phyloP scores from a whole-genome alignment of 1,139 yeast species.

The Hyphopichia fennica region DNA sequence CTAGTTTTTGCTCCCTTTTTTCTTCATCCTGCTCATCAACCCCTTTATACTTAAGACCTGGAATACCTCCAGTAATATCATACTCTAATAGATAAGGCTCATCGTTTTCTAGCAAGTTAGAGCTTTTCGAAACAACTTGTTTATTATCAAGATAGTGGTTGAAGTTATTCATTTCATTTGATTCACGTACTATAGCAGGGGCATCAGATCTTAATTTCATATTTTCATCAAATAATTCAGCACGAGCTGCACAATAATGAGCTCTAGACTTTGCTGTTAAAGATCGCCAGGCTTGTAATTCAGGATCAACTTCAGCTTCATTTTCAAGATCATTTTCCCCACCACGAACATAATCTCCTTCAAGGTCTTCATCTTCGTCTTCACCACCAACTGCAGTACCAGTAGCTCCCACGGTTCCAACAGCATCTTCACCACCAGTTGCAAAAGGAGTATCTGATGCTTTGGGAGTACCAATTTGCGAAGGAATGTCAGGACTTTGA shows the following conservation, averaged over 20 bases:
- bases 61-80: constrained; percentile 79
- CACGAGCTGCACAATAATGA: constrained; percentile 67
- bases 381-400: constrained; percentile 22
- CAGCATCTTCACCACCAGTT: background rate
- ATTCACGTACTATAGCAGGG: constrained; percentile 64
- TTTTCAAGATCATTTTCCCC: constrained; percentile 19
- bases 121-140: constrained; percentile 40
- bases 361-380: constrained; percentile 25
- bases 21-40: constrained; percentile 46
- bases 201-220: constrained; percentile 61
- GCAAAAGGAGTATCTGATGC: constrained; percentile 10
- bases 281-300: constrained; percentile 77
- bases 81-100: constrained; percentile 79
- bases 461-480: constrained; percentile 8
- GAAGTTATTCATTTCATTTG: constrained; percentile 59
- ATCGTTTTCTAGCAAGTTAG: constrained; percentile 55
- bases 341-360: constrained; percentile 23
- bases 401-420: constrained; percentile 1
- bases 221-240: constrained; percentile 61
- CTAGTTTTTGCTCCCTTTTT: constrained; percentile 49
- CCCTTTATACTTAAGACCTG: constrained; percentile 61
- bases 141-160: constrained; percentile 46
- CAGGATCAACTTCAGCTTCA: constrained; percentile 54
- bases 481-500: constrained; percentile 11
- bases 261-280: constrained; percentile 80